Conservation (phyloP, 371 early-diverging fungal genomes). For the Smittium culicis region DNA sequence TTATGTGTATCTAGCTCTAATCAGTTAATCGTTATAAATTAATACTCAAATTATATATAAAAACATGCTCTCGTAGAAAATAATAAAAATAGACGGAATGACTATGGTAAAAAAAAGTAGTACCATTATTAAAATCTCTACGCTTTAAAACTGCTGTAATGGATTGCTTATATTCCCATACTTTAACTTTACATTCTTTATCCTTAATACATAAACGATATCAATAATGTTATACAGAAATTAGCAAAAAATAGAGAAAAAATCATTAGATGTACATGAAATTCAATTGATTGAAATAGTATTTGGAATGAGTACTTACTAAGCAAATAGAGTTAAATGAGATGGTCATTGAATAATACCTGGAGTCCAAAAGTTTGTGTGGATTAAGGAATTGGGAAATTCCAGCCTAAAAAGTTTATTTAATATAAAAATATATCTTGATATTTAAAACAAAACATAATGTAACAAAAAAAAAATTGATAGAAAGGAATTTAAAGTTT, state of each 20-base stretch:
- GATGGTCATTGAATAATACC: constrained; percentile 78
- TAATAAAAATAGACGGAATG: neutral
- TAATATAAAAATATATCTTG: neutral
- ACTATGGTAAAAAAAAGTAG: neutral
- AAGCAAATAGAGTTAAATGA: constrained; percentile 24
- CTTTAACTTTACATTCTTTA: constrained; percentile 18
- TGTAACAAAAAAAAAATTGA: neutral
- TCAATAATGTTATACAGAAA: too few relatives aligned
- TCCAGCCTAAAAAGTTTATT: constrained; percentile 39
- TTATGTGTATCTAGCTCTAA: too few relatives aligned
- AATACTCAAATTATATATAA: too few relatives aligned
- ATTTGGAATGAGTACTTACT: neutral
- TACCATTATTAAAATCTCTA: neutral
- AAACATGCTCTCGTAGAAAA: neutral
- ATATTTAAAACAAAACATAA: neutral
- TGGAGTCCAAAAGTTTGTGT: constrained; percentile 71
- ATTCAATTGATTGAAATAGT: too few relatives aligned
- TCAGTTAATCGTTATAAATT: too few relatives aligned
- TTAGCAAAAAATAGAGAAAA: too few relatives aligned
- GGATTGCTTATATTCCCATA: constrained; percentile 15
- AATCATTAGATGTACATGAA: too few relatives aligned
- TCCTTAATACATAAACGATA: too few relatives aligned
- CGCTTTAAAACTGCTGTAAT: constrained; percentile 8
- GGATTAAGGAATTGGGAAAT: constrained; percentile 72
- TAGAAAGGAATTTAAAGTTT: too few relatives aligned